Base-by-base conservation (phyloP, 192 early-diverging fungal genomes). In the Lobosporangium transversale region DNA sequence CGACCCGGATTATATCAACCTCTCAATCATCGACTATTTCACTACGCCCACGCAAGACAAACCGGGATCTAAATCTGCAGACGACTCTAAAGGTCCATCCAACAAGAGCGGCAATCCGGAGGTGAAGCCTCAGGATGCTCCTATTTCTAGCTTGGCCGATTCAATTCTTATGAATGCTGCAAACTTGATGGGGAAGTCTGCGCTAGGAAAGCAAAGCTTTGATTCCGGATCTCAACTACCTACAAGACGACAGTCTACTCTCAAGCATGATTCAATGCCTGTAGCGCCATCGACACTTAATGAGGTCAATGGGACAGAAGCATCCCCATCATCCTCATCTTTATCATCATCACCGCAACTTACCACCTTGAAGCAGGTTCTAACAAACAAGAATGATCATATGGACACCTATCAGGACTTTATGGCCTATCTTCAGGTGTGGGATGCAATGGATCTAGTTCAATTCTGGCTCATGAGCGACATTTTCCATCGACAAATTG, bases 1-100 rank as follows among this genome's bases (percentile, higher is more conserved):
- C 24, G 84, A 87, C 45, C 84, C 86, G 2, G 86, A 87, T 45
- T 85, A 70, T 49, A 67, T 87, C 23, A 87, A 87, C 58, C 31
- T 81, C 32, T 55, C 68, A 24, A 85, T 87, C 21, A 80, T 87
- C 12, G 74, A 84, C 10, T 79, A 83, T 45, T 64, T 87, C 18
- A 79, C 52, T 2, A 48, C 43, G 6, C 32, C 66, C 12, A 20
- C 54, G 4, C 12, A 51, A 17, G 61, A 62, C 26, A 51, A 69
- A 20, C 27, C 58, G 6, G 26, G 18, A 3, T 10, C 6, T 29
- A 30, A 53, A 8, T 9, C 51, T 30, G 26, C 26, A 11, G 62
- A 53, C 9, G 21, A 1, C 2, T 14, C 51, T 33, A 18, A 15
- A 9, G 37, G 35, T 24, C 17, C 43, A 14, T 12, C 47, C 24